Evolutionary conservation across 768 basidiomycete species (phyloP).

Genomic region (Fomitopsis pulvina): DNA sequence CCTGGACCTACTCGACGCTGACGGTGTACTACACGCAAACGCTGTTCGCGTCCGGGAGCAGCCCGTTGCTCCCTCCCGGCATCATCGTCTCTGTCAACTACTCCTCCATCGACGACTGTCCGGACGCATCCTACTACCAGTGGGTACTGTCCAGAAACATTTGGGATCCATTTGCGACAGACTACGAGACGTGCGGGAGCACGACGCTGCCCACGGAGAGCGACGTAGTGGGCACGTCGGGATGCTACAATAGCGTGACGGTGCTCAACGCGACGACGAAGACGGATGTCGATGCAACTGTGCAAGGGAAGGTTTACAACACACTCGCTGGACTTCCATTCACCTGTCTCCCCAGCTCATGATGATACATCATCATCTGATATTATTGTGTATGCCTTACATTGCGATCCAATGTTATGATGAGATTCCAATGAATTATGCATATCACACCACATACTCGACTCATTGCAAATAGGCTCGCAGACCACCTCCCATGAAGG

Average conservation of each 20-base stretch:
- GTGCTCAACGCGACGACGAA: slow-evolving; percentile 26
- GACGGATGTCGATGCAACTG: slow-evolving; percentile 25
- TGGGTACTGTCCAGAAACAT: slow-evolving; percentile 28
- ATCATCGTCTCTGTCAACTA: slow-evolving; percentile 32
- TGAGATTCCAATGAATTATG: too few species aligned
- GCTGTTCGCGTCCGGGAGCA: slow-evolving; percentile 17
- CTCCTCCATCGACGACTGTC: slow-evolving; percentile 23
- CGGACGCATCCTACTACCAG: slow-evolving; percentile 18
- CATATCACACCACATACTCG: too few species aligned
- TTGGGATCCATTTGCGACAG: slow-evolving; percentile 18
- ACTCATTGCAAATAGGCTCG: too few species aligned
- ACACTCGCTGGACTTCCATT: slow-evolving; percentile 13
- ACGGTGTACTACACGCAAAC: slow-evolving; percentile 29
- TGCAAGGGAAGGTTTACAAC: slow-evolving; percentile 22
- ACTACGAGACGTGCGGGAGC: slow-evolving; percentile 26
- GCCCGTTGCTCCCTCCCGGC: slow-evolving; percentile 25
- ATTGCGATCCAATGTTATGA: too few species aligned
- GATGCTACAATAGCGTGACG: slow-evolving; percentile 26
- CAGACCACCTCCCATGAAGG: too few species aligned
- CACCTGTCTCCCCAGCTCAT: not conserved
- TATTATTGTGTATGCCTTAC: too few species aligned
- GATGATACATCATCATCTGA: too few species aligned
- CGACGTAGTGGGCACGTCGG: slow-evolving; percentile 16
- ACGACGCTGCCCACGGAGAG: slow-evolving; percentile 26
- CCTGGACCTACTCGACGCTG: slow-evolving; percentile 37